Evolutionary conservation across 371 early-diverging fungal species (phyloP), one percentile per base, ranked within the genome.

Genomic region (Syncephalis plumigaleata): DNA sequence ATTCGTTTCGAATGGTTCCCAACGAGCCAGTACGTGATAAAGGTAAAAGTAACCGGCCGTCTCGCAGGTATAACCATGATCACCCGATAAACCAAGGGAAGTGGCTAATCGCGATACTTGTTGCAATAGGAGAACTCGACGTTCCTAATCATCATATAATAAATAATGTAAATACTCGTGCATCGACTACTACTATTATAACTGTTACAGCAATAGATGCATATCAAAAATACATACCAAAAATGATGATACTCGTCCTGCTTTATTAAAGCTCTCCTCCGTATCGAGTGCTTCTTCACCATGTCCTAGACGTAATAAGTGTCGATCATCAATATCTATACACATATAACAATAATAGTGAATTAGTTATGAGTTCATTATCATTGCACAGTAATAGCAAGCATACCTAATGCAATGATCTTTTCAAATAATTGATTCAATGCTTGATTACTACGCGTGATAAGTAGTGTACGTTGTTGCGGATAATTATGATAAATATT

Each of bases 361-460:
- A n/a, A n/a, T n/a, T n/a, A n/a, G n/a, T n/a, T n/a, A n/a, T n/a
- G n/a, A n/a, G n/a, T n/a, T n/a, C n/a, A n/a, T n/a, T n/a, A n/a
- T n/a, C n/a, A n/a, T n/a, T n/a, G n/a, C n/a, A n/a, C n/a, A n/a
- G n/a, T n/a, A n/a, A n/a, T n/a, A n/a, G n/a, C n/a, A n/a, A n/a
- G n/a, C n/a, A n/a, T n/a, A n/a, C n/a, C n/a, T 31, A 89, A 62
- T 0, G 68, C 73, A 22, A 79, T 69, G 40, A 97, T 81, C 55
- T 92, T 93, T 58, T 85, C 90, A 53, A 97, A 93, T 17, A 97
- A 73, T 49, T 88, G 89, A 62, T 95, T 92, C 36, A 97, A 66
- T 3, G 95, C 91, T 58, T 91, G 91, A 58, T 93, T 93, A 31
- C 87, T 88, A 58, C 92, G 93, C 0, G 98, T 91, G 9, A 97